Evolutionary conservation across 768 basidiomycete species (phyloP), one percentile per base, ranked within the genome.

Genomic region (Collybia nuda): DNA sequence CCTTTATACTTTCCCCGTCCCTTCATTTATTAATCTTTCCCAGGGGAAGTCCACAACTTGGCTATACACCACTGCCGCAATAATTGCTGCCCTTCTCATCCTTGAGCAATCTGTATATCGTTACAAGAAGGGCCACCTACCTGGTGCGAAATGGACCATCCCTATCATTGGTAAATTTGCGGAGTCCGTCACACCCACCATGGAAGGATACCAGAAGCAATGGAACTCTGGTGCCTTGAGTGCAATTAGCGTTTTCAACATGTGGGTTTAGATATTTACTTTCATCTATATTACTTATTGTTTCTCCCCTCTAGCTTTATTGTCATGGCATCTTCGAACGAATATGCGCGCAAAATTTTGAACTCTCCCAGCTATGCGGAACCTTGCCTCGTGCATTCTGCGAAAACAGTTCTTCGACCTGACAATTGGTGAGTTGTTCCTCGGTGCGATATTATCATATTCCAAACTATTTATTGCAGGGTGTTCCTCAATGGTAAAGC

Each of bases 141-240:
- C 96, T 0, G 96, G 96, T 5, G 83, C 79, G 40, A 76, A 68
- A 64, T 98, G 93, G 94, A 97, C 93, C 11, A 94, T 97, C 56
- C 97, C 97, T n/a, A 62, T 99, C 62, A 98, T 99, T 49, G 97
- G 97, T 50, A 94, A 94, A 69, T 97, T 98, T 60, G 85, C 88
- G 4, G 93, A 98, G 64, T 95, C 92, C 4, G 73, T 96, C 73
- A 82, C 87, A 57, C 97, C 97, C 11, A 86, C 91, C 5, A 80
- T 98, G 80, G 90, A 95, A 64, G 82, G 81, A 37, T 99, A 99
- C 76, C 89, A 87, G 77, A 79, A 77, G 57, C 92, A 95, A 61
- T 99, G 96, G 96, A 78, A 88, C 57, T 86, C 87, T 2, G 95
- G 94, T 46, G 85, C 85, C 12, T 79, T 99, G 28, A 89, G 88